phyloP scores from a whole-genome alignment of 1,139 yeast genomes.

The Candida buenavistaensis region DNA sequence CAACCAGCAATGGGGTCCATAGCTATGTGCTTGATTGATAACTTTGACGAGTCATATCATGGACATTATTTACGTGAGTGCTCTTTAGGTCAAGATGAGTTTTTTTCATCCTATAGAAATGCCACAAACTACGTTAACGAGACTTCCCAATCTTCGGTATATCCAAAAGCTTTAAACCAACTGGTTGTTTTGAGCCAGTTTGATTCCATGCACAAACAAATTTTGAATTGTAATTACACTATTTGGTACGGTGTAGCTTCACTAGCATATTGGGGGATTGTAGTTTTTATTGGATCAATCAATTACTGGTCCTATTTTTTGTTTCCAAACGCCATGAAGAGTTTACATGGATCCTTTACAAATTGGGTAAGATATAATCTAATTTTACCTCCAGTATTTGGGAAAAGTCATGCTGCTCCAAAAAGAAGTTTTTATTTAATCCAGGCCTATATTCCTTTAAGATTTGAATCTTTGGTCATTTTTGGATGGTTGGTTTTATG shows the following conservation, averaged over 20 bases:
- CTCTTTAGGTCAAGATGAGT: constrained; percentile 20
- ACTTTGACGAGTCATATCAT: constrained; percentile 8
- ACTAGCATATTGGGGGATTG: constrained; percentile 21
- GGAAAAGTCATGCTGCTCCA: constrained; percentile 10
- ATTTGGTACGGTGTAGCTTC: constrained; percentile 17
- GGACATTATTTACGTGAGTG: constrained; percentile 27
- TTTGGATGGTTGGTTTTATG: constrained; percentile 12
- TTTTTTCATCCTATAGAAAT: constrained; percentile 25
- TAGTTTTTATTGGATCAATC: constrained; percentile 19
- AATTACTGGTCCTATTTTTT: constrained; percentile 21
- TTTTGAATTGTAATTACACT: constrained; percentile 10
- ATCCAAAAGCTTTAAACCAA: no score
- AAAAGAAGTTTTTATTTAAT: constrained; percentile 1
- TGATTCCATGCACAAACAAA: no score
- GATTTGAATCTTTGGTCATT: constrained; percentile 21
- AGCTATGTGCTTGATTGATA: constrained; percentile 29
- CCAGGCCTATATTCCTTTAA: constrained; percentile 19
- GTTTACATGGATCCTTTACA: constrained; percentile 8
- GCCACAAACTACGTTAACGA: no score
- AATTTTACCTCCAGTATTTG: constrained; percentile 14
- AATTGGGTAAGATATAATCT: constrained; percentile 14
- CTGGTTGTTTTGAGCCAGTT: no score
- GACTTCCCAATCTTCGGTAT: no score
- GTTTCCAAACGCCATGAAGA: constrained; percentile 15
- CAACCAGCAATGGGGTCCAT: constrained; percentile 38